phyloP scores from a whole-genome alignment of 257 asterid genomes.

The Scutellaria barbata region DNA sequence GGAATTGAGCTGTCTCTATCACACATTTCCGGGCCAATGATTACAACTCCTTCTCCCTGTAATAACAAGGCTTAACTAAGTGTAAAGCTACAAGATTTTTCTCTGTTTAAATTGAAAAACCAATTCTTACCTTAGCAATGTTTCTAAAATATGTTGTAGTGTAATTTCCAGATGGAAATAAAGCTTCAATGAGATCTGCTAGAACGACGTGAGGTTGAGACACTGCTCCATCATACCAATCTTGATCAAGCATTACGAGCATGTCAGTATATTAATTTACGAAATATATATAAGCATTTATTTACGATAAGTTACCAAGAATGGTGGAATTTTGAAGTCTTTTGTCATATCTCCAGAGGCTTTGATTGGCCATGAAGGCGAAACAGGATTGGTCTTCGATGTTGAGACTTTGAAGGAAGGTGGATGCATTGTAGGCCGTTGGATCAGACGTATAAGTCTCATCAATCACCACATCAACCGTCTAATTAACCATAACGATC shows the following conservation, averaged over 20 bases:
- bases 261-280: too few species aligned
- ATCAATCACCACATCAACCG: slow-evolving; percentile 89
- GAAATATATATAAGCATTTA: too few species aligned
- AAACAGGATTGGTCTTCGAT: slow-evolving; percentile 86
- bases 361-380: slow-evolving; percentile 73
- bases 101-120: background rate
- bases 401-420: slow-evolving; percentile 62
- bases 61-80: background rate
- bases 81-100: background rate
- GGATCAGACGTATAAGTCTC: slow-evolving; percentile 74
- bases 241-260: slow-evolving; percentile 40
- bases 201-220: slow-evolving; percentile 92
- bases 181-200: slow-evolving; percentile 77
- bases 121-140: slow-evolving; percentile 71
- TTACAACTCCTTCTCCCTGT: slow-evolving; percentile 79
- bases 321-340: slow-evolving; percentile 53
- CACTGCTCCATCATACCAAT: slow-evolving; percentile 92
- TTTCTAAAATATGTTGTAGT: slow-evolving; percentile 73
- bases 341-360: slow-evolving; percentile 93
- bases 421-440: slow-evolving; percentile 54
- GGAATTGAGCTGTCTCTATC: slow-evolving; percentile 63
- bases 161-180: slow-evolving; percentile 76
- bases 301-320: slow-evolving; percentile 51
- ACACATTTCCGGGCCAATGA: slow-evolving; percentile 76
- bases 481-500: slow-evolving; percentile 48